Evolutionary conservation across 352 stramenopile species (phyloP).

Genomic region (Thalassiosira mediterranea): DNA sequence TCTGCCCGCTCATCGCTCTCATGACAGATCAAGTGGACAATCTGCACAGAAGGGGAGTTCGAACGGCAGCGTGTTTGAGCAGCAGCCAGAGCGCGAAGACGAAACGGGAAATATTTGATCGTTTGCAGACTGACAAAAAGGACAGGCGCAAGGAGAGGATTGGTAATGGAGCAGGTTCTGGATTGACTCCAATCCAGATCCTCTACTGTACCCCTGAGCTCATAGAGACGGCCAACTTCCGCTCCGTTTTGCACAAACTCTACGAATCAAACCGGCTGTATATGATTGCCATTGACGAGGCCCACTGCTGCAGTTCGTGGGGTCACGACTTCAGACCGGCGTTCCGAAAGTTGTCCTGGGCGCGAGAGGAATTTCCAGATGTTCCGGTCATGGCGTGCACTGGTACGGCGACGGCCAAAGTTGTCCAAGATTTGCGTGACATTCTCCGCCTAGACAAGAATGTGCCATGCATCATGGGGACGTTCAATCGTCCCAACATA

Average conservation of each 20-base stretch:
- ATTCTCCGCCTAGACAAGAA: conserved; percentile 59
- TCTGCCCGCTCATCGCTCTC: conserved; percentile 98
- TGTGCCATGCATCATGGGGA: conserved; percentile 55
- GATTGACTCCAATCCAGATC: conserved; percentile 87
- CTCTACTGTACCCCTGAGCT: conserved; percentile 99
- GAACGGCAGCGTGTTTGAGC: conserved; percentile 75
- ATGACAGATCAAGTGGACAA: conserved; percentile 98
- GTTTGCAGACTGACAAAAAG: conserved; percentile 38
- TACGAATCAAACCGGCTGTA: conserved; percentile 85
- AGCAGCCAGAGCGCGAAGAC: conserved; percentile 51
- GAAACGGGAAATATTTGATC: conserved; percentile 62
- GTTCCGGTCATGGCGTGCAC: conserved; percentile 86
- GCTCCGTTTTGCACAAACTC: conserved; percentile 84
- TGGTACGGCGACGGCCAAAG: conserved; percentile 87
- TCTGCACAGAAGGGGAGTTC: conserved; percentile 89
- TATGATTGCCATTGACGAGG: conserved; percentile 97
- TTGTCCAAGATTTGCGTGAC: conserved; percentile 85
- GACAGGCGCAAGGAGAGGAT: conserved; percentile 25
- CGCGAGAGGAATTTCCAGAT: conserved; percentile 91
- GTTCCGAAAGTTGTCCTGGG: conserved; percentile 92
- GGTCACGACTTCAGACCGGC: conserved; percentile 93
- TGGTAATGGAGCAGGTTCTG: conserved; percentile 1
- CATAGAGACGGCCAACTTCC: conserved; percentile 88
- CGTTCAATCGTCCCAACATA: conserved; percentile 81
- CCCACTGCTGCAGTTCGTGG: conserved; percentile 95